Evolutionary conservation across 2,329 filamentous ascomycete genomes (phyloP), one percentile per base, ranked within the genome.

Genomic region (Ophiocordyceps camponoti-saundersi): DNA sequence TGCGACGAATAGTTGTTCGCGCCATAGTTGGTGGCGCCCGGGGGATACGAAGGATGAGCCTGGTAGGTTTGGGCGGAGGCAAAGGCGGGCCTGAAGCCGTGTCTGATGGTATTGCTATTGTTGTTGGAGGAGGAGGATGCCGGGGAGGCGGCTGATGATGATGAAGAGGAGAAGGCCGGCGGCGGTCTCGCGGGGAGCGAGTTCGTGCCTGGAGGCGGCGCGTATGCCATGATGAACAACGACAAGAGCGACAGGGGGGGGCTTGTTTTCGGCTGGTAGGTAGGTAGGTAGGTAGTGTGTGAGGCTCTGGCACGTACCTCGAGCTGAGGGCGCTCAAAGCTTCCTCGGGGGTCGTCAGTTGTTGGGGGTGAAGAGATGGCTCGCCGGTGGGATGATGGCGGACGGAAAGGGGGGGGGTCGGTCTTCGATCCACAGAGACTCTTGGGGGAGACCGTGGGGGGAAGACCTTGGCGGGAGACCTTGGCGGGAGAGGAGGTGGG

Each of bases 191-290:
- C 79, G 53, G 86, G 86, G 39, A 93, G 81, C 55, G 62, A 64
- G 59, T 53, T 63, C 57, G 67, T 64, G 57, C 84, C 84, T 86
- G 85, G 82, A 82, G 83, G 82, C 61, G 81, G 82, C 67, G 84
- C 82, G 75, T 86, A 86, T 67, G 84, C 82, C 85, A 90, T 90
- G 75, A 79, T 80, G 75, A 79, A 79, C 67, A 72, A 57, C 53
- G 52, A 55, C 48, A 52, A 44, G 47, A 52, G 46, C n/a, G 3
- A 29, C 13, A n/a, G 42, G 15, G 22, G 21, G 11, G 40, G 20
- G 39, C 23, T 26, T 12, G 47, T 52, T 50, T 48, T 44, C 50
- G 51, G n/a, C n/a, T n/a, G n/a, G n/a, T n/a, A n/a, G n/a, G n/a
- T n/a, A n/a, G n/a, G n/a, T n/a, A n/a, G n/a, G n/a, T n/a, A n/a